phyloP scores from a whole-genome alignment of 495 filamentous ascomycete genomes.

The Xylaria flabelliformis region DNA sequence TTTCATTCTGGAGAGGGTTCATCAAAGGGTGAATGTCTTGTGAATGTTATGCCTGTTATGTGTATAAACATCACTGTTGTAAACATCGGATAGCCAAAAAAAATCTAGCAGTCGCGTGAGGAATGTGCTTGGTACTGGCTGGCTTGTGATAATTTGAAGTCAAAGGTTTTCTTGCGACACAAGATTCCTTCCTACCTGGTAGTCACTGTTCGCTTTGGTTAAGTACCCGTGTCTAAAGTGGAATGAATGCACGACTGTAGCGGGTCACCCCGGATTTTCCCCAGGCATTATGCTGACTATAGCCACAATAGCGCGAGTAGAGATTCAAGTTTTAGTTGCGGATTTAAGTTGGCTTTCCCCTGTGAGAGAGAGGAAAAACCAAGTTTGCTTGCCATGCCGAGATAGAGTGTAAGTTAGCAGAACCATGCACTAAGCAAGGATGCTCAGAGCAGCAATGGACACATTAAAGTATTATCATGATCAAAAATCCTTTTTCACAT shows the following conservation, averaged over 20 bases:
- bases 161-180: not conserved
- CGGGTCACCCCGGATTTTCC: conserved; percentile 19
- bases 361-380: not conserved
- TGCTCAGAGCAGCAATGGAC: not conserved
- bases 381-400: not conserved
- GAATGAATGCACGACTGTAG: not conserved
- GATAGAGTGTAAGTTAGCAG: not conserved
- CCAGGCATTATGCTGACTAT: not conserved
- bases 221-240: not conserved
- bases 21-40: no score
- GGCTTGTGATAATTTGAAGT: not conserved
- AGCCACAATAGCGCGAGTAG: not conserved
- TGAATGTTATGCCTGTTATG: no score
- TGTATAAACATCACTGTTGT: not conserved
- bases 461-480: not conserved
- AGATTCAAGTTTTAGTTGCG: not conserved
- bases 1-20: not conserved
- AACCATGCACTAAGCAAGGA: not conserved
- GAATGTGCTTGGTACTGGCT: not conserved
- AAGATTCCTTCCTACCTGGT: no score
- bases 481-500: conserved; percentile 8
- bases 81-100: not conserved
- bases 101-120: not conserved
- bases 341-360: not conserved
- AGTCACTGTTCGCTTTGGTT: not conserved